Base-by-base conservation (phyloP, 2,329 filamentous ascomycete genomes). In the Nemania abortiva region DNA sequence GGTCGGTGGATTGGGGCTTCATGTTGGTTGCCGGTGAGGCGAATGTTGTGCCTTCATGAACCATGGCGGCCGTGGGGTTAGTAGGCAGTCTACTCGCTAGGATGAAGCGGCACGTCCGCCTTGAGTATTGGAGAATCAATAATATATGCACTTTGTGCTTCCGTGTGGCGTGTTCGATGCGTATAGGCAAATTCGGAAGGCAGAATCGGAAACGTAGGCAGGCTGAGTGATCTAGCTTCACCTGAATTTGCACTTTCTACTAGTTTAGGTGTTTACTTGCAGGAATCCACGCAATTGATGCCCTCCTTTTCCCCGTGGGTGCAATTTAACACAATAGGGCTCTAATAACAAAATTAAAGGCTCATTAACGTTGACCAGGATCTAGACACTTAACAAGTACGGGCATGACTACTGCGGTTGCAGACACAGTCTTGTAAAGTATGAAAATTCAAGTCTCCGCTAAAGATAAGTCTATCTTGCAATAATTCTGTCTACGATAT, bases 151-250 rank as follows among this genome's bases (percentile, higher is more conserved):
- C 37, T 10, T 3, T 42, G 9, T 42, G 37, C 37, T 42, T 42
- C 31, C 31, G 31, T n/a, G 31, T 34, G 31, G 31, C 31, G 31
- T 34, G 31, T 34, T 34, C 9, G 31, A 34, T 34, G 31, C 9
- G 31, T 9, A 34, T 55, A 49, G 63, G 59, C 59, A 18, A 9
- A 39, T 39, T 52, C 6, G 49, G 5, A 53, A 53, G 59, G 59
- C 57, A 62, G 56, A 66, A 18, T 56, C 7, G 39, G 20, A 13
- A n/a, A 20, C 42, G 22, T 24, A 62, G 64, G 64, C 42, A 66
- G 64, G 64, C 64, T 66, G 57, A 18, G 52, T 11, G 37, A 50
- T 60, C 39, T 42, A n/a, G 6, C 5, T 34, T 4, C n/a, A 39
- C 54, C 3, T 37, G 2, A 2, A 65, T 34, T 22, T 47, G 37